A percentile compares a stretch with the other conserved stretches of the same genome.
phyloP scores from a whole-genome alignment of 1,284 basidiomycete genomes.

The Schizophyllum amplum region DNA sequence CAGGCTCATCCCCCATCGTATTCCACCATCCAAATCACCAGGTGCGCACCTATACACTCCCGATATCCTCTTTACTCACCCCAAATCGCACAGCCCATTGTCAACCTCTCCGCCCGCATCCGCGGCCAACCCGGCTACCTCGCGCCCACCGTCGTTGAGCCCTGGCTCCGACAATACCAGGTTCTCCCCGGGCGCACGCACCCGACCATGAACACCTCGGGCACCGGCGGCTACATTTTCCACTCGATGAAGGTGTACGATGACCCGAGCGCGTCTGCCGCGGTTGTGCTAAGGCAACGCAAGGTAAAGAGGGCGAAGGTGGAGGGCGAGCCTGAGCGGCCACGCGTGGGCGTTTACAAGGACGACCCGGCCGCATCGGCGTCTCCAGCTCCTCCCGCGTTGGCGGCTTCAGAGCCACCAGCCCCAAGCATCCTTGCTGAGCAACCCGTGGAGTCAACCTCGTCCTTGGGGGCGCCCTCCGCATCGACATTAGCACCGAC shows the following conservation, averaged over 20 bases:
- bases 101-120: no score
- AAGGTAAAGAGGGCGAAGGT: conserved; percentile 18
- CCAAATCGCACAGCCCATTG: no score
- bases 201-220: conserved; percentile 91
- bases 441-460: no score
- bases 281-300: conserved; percentile 28
- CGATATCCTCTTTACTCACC: no score
- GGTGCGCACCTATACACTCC: no score
- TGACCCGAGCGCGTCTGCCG: conserved; percentile 48
- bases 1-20: conserved; percentile 82
- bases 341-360: no score
- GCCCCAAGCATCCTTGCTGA: no score
- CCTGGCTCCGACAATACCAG: conserved; percentile 89
- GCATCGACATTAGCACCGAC: no score
- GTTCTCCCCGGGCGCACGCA: conserved; percentile 94
- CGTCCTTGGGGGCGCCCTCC: no score
- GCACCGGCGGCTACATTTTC: conserved; percentile 84
- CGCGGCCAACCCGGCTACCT: conserved; percentile 65
- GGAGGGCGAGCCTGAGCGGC: background rate
- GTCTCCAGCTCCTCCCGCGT: no score
- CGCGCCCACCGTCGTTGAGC: conserved; percentile 78
- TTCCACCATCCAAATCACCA: conserved; percentile 81
- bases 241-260: conserved; percentile 83
- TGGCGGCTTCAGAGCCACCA: no score
- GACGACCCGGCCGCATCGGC: no score